Evolutionary conservation across 2,329 filamentous ascomycete species (phyloP).

Genomic region (Ceratocystiopsis brevicomis): DNA sequence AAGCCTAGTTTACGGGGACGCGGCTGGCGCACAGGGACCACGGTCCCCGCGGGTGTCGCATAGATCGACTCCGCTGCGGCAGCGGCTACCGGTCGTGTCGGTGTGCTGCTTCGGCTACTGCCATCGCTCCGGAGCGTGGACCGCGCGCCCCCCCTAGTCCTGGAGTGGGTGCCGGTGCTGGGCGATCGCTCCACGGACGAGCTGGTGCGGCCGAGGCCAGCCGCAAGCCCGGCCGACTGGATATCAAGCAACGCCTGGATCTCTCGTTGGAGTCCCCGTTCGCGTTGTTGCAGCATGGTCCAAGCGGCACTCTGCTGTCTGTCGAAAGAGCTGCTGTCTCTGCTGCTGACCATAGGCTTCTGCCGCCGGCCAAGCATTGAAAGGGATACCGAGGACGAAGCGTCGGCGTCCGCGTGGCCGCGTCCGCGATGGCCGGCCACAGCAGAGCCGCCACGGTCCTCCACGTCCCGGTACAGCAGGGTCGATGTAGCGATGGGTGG

Average conservation of each 20-base stretch:
- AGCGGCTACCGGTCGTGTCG: constrained; percentile 10
- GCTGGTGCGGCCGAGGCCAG: constrained; percentile 15
- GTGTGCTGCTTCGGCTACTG: constrained; percentile 17
- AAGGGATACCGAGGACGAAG: constrained; percentile 8
- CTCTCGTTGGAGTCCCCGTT: constrained; percentile 26
- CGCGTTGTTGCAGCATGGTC: constrained; percentile 26
- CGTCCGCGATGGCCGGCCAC: background rate
- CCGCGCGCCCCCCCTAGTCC: background rate
- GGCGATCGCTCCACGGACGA: constrained; percentile 15
- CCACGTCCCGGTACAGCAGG: constrained; percentile 17
- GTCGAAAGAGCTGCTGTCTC: too few relatives aligned
- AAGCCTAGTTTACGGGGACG: constrained; percentile 34
- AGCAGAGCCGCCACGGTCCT: constrained; percentile 8
- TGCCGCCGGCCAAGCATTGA: too few relatives aligned
- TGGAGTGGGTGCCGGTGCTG: too few relatives aligned
- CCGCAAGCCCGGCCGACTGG: constrained; percentile 26
- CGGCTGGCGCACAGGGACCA: constrained; percentile 44
- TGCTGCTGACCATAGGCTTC: too few relatives aligned
- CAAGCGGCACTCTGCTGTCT: constrained; percentile 13
- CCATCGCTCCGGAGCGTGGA: too few relatives aligned
- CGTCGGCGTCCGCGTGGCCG: too few relatives aligned
- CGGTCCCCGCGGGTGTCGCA: constrained; percentile 18
- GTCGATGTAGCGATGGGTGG: constrained; percentile 30
- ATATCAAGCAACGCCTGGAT: constrained; percentile 29
- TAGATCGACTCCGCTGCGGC: constrained; percentile 3